Base-by-base conservation (phyloP, 257 asterid genomes). In the Mitragyna speciosa region DNA sequence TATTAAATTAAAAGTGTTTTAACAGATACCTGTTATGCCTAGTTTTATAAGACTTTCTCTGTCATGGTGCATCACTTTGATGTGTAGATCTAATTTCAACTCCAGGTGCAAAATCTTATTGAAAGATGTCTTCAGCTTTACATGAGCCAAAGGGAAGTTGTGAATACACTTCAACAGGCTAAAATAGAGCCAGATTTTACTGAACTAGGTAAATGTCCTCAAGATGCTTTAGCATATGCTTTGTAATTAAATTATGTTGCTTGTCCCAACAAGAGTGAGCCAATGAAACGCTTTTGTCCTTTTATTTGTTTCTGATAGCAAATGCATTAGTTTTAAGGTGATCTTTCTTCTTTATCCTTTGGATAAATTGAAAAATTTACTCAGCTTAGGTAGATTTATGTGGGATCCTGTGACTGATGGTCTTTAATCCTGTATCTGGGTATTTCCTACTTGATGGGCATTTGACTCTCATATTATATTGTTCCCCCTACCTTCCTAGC, bases 91-190 rank as follows among this genome's bases (percentile, higher is more conserved):
- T 36, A 36, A 1, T 4, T 48, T 48, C 47, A 41, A 72, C 65
- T 12, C 71, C 88, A 95, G 99, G 99, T 95, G 82, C 98, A 95
- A 79, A 91, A 91, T 84, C 98, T 95, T 71, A 95, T 95, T 73
- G 99, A 95, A 87, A 90, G 98, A 86, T 95, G 99, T 80, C 97
- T 95, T 85, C 99, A 95, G 87, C 98, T 93, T 73, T 95, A 95
- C 93, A 95, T 93, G 99, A 91, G 88, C 84, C 93, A 91, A 88
- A 86, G 81, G 75, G 99, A 95, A 85, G 99, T 92, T 71, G 92
- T 95, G 83, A 89, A 79, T 82, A 90, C 97, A 78, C 90, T 93
- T 77, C 87, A 86, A 75, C 93, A 93, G 81, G 99, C 99, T 45
- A 92, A 92, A 85, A 92, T 95, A 51, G 99, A 95, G 89, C 98